These are phyloP conservation scores for Venturia oleaginea DNA, from an alignment of 2,329 filamentous ascomycete genomes.

Conservation along the genomic window DNA sequence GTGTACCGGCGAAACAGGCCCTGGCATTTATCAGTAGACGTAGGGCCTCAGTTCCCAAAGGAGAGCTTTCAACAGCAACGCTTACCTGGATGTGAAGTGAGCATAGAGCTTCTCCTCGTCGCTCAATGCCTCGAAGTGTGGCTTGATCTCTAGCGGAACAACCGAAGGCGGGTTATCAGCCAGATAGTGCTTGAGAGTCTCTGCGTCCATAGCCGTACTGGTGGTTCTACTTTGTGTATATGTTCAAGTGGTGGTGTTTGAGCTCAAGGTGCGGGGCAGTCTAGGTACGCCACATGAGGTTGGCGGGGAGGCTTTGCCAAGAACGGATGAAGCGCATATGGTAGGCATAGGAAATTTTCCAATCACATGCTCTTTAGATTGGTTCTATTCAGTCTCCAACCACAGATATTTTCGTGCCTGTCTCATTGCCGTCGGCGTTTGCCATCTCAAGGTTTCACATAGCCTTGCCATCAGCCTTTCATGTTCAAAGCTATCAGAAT, in stretches of 20 bases:
- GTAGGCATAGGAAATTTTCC: no score
- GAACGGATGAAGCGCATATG: no score
- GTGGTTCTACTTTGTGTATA: neutral
- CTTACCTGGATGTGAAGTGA: slow-evolving; percentile 48
- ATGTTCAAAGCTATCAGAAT: neutral
- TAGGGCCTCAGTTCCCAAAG: no score
- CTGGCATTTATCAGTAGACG: slow-evolving; percentile 18
- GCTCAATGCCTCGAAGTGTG: slow-evolving; percentile 74
- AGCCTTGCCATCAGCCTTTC: slow-evolving; percentile 8
- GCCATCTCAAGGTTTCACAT: neutral
- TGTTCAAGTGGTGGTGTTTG: neutral
- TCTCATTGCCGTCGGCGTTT: no score
- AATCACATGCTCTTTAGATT: no score
- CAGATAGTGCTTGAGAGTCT: slow-evolving; percentile 59
- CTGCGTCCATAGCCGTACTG: slow-evolving; percentile 31
- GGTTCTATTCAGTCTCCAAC: no score
- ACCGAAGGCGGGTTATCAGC: slow-evolving; percentile 85
- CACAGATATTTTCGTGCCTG: no score
- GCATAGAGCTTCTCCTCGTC: slow-evolving; percentile 82
- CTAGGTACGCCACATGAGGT: no score
- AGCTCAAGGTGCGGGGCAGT: no score
- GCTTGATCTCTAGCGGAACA: slow-evolving; percentile 80
- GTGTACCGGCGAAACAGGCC: slow-evolving; percentile 40
- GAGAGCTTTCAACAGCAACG: neutral
- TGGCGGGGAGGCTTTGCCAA: no score